Conservation (phyloP, 139 green algal species). For the Chlorella vulgaris region DNA sequence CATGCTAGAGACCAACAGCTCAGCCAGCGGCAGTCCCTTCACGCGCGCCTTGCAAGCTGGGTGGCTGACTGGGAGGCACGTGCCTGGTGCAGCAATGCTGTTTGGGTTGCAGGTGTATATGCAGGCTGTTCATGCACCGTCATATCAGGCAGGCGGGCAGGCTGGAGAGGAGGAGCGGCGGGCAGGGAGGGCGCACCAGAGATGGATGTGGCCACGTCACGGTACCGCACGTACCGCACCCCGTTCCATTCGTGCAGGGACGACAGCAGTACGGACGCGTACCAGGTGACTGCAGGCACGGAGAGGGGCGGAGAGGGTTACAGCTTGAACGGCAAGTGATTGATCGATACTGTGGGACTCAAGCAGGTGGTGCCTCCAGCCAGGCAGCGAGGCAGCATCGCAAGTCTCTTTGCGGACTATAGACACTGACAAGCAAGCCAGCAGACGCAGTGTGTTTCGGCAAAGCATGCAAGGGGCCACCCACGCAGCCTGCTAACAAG, state of each 20-base stretch:
- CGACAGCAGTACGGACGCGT: conserved; percentile 44
- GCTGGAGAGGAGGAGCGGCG: background rate
- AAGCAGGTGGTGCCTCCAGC: no score
- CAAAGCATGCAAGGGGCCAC: background rate
- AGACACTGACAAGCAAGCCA: no score
- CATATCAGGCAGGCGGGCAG: background rate
- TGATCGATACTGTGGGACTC: no score
- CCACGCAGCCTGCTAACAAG: no score
- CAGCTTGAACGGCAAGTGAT: background rate
- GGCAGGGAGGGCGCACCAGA: no score
- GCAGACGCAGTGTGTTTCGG: background rate
- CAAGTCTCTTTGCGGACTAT: no score
- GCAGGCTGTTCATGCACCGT: no score
- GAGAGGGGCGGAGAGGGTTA: background rate
- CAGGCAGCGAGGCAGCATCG: no score
- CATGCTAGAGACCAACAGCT: background rate
- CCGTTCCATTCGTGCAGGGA: conserved; percentile 44
- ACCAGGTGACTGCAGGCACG: conserved; percentile 30
- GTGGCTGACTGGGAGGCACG: no score
- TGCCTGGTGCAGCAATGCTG: no score
- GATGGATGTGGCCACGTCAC: background rate
- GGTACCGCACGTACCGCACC: conserved; percentile 35
- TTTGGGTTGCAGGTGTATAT: no score
- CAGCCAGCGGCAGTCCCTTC: background rate
- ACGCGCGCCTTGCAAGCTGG: background rate